Conservation (phyloP, 2,329 filamentous ascomycete genomes). For the Didymella sp. region DNA sequence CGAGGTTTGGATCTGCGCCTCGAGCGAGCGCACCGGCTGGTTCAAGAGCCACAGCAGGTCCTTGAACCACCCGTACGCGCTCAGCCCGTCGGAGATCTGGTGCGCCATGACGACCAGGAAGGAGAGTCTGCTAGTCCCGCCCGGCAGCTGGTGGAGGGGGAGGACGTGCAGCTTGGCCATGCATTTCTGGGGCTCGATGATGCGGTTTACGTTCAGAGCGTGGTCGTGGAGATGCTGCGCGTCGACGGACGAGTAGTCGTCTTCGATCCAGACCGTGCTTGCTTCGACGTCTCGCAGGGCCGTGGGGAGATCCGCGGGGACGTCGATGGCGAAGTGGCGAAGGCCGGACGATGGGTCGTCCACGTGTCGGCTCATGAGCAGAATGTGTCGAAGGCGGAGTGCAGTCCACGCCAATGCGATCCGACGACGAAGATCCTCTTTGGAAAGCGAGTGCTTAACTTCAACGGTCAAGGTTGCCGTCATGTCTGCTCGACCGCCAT, state of each 20-base stretch:
- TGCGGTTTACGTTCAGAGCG: slow-evolving; percentile 50
- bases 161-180: slow-evolving; percentile 53
- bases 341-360: slow-evolving; percentile 24
- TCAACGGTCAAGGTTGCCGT: slow-evolving; percentile 49
- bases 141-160: slow-evolving; percentile 31
- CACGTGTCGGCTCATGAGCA: slow-evolving; percentile 47
- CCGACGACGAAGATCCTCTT: slow-evolving; percentile 41
- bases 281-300: slow-evolving; percentile 41
- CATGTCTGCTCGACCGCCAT: slow-evolving; percentile 56
- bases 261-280: slow-evolving; percentile 50
- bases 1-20: slow-evolving; percentile 14
- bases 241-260: slow-evolving; percentile 47
- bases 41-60: slow-evolving; percentile 48
- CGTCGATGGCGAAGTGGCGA: slow-evolving; percentile 46
- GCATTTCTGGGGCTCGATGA: slow-evolving; percentile 48
- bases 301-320: slow-evolving; percentile 36
- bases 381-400: slow-evolving; percentile 49
- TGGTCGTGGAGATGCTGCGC: slow-evolving; percentile 51
- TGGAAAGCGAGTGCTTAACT: slow-evolving; percentile 40
- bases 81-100: slow-evolving; percentile 55
- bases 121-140: slow-evolving; percentile 41
- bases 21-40: slow-evolving; percentile 9
- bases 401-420: slow-evolving; percentile 52
- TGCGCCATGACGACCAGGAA: slow-evolving; percentile 54
- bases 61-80: slow-evolving; percentile 52